Percentiles rank a stretch among this genome's conserved stretches.
Evolutionary conservation across 352 stramenopile species (phyloP).

Genomic region (Phytophthora pistaciae): DNA sequence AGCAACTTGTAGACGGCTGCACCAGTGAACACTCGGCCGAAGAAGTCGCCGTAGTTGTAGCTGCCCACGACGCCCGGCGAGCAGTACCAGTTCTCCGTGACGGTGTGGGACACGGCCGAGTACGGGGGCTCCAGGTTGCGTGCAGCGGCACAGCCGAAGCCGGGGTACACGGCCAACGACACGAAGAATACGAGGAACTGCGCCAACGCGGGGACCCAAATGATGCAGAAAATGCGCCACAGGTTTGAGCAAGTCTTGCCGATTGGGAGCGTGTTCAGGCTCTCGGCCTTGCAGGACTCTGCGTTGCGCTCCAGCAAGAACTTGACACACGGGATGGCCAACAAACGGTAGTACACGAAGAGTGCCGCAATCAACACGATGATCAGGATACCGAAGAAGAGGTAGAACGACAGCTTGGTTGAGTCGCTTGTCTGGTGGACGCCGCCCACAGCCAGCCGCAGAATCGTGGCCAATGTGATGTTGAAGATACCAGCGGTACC

Average conservation of each 20-base stretch:
- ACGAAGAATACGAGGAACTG: conserved; percentile 76
- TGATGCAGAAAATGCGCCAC: conserved; percentile 56
- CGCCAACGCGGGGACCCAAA: conserved; percentile 57
- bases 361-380: conserved; percentile 58
- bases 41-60: conserved; percentile 75
- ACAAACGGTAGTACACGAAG: conserved; percentile 49
- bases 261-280: conserved; percentile 26
- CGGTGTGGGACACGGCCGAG: conserved; percentile 18
- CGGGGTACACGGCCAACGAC: conserved; percentile 56
- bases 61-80: conserved; percentile 58
- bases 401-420: conserved; percentile 55
- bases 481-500: conserved; percentile 58
- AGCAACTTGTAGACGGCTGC: conserved; percentile 61
- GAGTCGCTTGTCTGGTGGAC: conserved; percentile 46
- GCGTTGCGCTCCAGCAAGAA: conserved; percentile 68
- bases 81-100: conserved; percentile 54
- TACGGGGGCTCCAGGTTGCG: conserved; percentile 44
- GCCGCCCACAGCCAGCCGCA: conserved; percentile 58
- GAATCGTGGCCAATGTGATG: conserved; percentile 56
- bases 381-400: conserved; percentile 67
- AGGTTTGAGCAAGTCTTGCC: conserved; percentile 46
- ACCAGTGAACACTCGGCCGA: conserved; percentile 54
- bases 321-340: conserved; percentile 48
- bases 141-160: conserved; percentile 52
- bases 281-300: conserved; percentile 33